A percentile compares a stretch with the other conserved stretches of the same genome.
Conservation (phyloP, 1,284 basidiomycete genomes). For the Rhodotorula sp. region DNA sequence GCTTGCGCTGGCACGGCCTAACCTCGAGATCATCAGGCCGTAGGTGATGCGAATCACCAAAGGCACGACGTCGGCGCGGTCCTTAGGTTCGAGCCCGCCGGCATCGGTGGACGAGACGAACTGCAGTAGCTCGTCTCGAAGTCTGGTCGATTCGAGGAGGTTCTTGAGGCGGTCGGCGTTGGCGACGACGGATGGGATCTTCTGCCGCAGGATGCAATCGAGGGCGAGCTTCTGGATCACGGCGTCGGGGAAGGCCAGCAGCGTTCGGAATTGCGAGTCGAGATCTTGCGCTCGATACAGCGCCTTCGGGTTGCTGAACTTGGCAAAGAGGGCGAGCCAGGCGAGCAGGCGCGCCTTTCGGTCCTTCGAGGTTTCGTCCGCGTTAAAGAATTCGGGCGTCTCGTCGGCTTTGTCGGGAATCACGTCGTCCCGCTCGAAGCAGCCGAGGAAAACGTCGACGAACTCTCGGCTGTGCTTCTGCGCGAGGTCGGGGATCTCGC, state of each 20-base stretch:
- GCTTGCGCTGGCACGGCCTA: conserved; percentile 60
- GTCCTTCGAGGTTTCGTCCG: conserved; percentile 40
- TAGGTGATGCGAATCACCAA: conserved; percentile 76
- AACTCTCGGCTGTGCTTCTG: conserved; percentile 81
- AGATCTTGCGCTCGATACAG: conserved; percentile 69
- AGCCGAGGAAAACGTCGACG: conserved; percentile 69
- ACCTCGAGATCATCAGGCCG: conserved; percentile 81
- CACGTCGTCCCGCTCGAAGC: conserved; percentile 50
- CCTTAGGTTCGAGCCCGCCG: conserved; percentile 60
- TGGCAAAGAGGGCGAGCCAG: conserved; percentile 84
- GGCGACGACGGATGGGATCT: conserved; percentile 63
- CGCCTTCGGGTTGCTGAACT: conserved; percentile 87
- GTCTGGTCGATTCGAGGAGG: conserved; percentile 79
- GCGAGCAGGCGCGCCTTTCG: conserved; percentile 58
- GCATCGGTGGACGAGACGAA: conserved; percentile 60
- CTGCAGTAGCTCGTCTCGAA: conserved; percentile 80
- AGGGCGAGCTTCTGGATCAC: conserved; percentile 74
- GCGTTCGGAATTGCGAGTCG: conserved; percentile 64
- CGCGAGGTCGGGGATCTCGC: conserved; percentile 64
- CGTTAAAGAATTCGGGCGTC: conserved; percentile 26
- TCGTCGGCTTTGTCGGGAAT: conserved; percentile 34
- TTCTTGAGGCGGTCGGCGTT: conserved; percentile 67
- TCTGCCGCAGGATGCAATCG: conserved; percentile 80
- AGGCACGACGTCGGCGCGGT: conserved; percentile 70
- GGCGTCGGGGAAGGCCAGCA: conserved; percentile 84